Evolutionary conservation across 2,329 filamentous ascomycete genomes (phyloP).

Genomic region (Teratosphaeria zuluensis): DNA sequence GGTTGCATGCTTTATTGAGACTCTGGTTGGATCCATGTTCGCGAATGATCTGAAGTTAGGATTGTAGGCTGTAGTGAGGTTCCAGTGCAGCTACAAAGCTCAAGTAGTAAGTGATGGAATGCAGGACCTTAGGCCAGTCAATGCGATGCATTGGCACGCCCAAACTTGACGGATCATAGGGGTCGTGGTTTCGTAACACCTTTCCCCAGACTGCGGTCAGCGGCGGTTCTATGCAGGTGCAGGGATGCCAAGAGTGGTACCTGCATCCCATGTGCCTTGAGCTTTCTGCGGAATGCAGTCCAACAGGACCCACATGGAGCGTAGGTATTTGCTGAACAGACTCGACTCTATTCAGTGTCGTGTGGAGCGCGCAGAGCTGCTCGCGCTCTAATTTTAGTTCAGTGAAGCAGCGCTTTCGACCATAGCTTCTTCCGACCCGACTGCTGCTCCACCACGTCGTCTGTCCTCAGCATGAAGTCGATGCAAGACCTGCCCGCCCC

Average conservation of each 20-base stretch:
- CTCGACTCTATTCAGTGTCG: background rate
- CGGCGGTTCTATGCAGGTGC: background rate
- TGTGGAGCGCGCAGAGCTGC: background rate
- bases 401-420: background rate
- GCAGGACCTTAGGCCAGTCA: no score
- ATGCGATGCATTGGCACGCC: background rate
- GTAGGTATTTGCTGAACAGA: background rate
- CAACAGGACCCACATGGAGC: background rate
- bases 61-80: no score
- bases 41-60: background rate
- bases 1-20: background rate
- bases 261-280: background rate
- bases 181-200: slow-evolving; percentile 39
- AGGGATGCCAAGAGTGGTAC: background rate
- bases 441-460: background rate
- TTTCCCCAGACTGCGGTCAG: background rate
- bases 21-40: background rate
- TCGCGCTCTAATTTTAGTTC: background rate
- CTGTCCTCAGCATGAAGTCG: background rate
- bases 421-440: background rate
- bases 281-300: background rate
- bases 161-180: background rate
- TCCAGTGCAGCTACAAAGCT: no score
- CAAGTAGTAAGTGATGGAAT: no score
- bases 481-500: slow-evolving; percentile 19